Percentiles rank a stretch among this genome's conserved stretches.
Conservation (phyloP, 2,329 filamentous ascomycete genomes). For the Venturia effusa region DNA sequence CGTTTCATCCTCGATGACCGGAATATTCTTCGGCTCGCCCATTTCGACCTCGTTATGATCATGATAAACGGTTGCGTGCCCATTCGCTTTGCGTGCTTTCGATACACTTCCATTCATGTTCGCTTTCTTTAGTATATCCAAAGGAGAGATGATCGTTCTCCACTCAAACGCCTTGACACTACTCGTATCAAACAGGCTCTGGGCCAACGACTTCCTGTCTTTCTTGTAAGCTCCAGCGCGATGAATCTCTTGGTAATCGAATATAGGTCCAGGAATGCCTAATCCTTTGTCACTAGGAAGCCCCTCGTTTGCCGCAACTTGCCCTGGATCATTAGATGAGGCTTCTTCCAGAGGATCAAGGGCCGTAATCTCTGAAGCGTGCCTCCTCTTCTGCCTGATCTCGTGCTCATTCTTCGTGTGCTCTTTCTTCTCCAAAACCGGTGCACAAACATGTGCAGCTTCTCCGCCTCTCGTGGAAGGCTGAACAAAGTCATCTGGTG, state of each 20-base stretch:
- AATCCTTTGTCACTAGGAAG: not conserved
- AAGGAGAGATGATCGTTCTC: not conserved
- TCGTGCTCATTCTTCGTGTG: not conserved
- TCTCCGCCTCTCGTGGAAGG: not conserved
- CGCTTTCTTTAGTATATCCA: not conserved
- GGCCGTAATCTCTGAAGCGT: not conserved
- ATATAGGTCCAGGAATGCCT: not conserved
- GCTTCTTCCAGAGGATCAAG: not conserved
- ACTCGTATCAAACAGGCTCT: constrained; percentile 39
- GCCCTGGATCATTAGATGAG: not conserved
- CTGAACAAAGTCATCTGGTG: not conserved
- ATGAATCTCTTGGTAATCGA: not conserved
- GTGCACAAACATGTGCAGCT: not conserved
- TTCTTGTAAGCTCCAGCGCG: constrained; percentile 24
- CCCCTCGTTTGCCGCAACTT: not conserved
- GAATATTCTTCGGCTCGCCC: not conserved
- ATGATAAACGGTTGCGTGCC: not conserved
- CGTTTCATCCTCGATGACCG: not conserved
- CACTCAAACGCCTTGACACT: not conserved
- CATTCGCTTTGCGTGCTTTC: not conserved
- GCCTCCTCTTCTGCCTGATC: not conserved
- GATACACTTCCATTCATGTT: not conserved
- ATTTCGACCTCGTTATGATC: not conserved
- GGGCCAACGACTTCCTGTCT: constrained; percentile 52
- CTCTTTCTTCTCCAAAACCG: not conserved